Evolutionary conservation across 2,329 filamentous ascomycete species (phyloP).

Genomic region (Penicillium janthinellum): DNA sequence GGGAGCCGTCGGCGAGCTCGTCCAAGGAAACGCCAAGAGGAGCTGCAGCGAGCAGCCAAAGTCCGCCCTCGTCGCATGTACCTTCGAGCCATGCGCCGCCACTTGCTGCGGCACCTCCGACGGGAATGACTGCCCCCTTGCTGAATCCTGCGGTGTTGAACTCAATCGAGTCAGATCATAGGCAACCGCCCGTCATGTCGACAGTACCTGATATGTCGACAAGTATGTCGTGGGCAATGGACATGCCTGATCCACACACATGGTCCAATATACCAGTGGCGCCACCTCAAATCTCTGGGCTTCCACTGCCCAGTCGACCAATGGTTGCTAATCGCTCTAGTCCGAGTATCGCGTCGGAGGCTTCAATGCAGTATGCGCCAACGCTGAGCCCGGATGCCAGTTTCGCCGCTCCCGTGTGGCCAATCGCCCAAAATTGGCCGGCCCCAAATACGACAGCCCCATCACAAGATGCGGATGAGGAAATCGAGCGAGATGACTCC

Average conservation of each 20-base stretch:
- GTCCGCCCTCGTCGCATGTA: slow-evolving; percentile 12
- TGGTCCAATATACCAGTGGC: slow-evolving; percentile 22
- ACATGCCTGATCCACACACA: slow-evolving; percentile 26
- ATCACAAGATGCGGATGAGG: slow-evolving; percentile 24
- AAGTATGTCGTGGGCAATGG: slow-evolving; percentile 25
- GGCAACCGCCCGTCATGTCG: slow-evolving; percentile 7
- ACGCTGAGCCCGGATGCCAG: slow-evolving; percentile 16
- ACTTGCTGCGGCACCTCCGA: slow-evolving; percentile 2
- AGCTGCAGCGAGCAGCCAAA: slow-evolving; percentile 10
- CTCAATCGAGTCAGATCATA: slow-evolving; percentile 12
- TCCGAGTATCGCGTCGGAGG: slow-evolving; percentile 17
- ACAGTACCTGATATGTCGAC: slow-evolving; percentile 17
- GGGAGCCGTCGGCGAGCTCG: slow-evolving; percentile 2
- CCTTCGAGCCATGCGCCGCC: slow-evolving; percentile 8
- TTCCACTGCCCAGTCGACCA: slow-evolving; percentile 23
- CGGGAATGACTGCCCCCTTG: slow-evolving; percentile 5
- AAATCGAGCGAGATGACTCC: slow-evolving; percentile 17
- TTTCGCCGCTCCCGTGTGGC: slow-evolving; percentile 18
- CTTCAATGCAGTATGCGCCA: slow-evolving; percentile 19
- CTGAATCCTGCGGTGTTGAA: slow-evolving; percentile 7
- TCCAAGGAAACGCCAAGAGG: slow-evolving; percentile 15
- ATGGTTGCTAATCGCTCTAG: slow-evolving; percentile 14
- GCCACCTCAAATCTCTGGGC: slow-evolving; percentile 24
- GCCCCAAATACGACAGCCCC: slow-evolving; percentile 10
- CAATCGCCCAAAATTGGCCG: slow-evolving; percentile 12